Base-by-base conservation (phyloP, 176 grass and related monocot species). In the Juncus inflexus region DNA sequence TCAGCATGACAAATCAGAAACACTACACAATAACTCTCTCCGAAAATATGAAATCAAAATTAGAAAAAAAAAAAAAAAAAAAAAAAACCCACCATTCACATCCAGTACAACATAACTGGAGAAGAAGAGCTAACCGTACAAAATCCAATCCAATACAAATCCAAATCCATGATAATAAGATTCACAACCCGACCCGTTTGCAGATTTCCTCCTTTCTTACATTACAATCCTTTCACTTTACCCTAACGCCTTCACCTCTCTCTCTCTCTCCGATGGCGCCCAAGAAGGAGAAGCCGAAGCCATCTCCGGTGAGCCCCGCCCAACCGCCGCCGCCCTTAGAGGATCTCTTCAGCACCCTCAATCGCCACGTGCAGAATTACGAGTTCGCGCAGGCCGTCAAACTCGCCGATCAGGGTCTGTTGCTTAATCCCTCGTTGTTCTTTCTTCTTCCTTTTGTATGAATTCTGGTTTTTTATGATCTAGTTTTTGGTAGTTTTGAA, bases 371-470 rank as follows among this genome's bases (percentile, higher is more conserved):
- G 65, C 8, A 89, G 68, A 74, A 71, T 15, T 66, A 55, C 4
- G 77, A 89, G 58, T 86, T 68, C 74, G 4, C 61, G 2, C 70
- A 86, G 53, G 83, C 74, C 68, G 84, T 61, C 77, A 86, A 86
- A 63, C 82, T 97, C 77, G 83, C 92, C 35, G 85, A 97, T 82
- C 88, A 97, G 91, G 88, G 91, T 96, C 1, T 40, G 40, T 37
- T 40, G n/a, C n/a, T n/a, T n/a, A n/a, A n/a, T n/a, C n/a, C n/a
- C n/a, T n/a, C n/a, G n/a, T n/a, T 42, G 4, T 67, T 6, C 6
- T 39, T 50, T 64, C 42, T 16, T 14, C 6, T 65, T 70, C 39
- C 51, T 41, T 7, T 70, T 35, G 49, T 10, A 7, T 37, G 12
- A 9, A 37, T 51, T 7, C n/a, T 36, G 71, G 62, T 80, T 36